A percentile compares a stretch with the other conserved stretches of the same genome.
phyloP scores from a whole-genome alignment of 2,329 filamentous ascomycete genomes.

The Sporothrix pallida region DNA sequence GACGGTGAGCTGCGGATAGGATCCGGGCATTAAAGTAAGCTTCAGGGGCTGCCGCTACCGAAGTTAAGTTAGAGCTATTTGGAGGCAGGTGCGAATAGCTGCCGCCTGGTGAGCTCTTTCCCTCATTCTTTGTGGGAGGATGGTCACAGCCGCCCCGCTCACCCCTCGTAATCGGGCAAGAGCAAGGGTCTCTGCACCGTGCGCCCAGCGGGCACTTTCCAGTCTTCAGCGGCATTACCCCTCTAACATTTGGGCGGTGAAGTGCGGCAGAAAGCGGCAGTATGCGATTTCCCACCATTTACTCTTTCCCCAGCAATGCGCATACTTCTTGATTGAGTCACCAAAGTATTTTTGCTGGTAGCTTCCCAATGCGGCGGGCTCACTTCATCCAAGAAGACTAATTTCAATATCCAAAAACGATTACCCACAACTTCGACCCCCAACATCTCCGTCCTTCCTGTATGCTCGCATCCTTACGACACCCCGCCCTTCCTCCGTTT shows the following conservation, averaged over 20 bases:
- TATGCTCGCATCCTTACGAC: constrained; percentile 30
- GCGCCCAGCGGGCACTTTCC: neutral
- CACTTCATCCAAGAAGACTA: neutral
- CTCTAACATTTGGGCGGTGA: constrained; percentile 36
- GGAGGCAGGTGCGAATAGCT: neutral
- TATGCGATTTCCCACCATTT: neutral
- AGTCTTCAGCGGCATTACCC: constrained; percentile 14
- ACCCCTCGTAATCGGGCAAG: neutral
- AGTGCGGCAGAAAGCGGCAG: constrained; percentile 30
- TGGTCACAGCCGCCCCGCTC: neutral
- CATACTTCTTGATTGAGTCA: constrained; percentile 25
- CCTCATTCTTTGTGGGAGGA: neutral
- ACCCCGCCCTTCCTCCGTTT: constrained; percentile 31
- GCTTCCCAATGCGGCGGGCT: constrained; percentile 28
- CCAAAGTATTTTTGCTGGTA: neutral
- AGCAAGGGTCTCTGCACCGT: constrained; percentile 9
- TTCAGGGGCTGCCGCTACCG: neutral
- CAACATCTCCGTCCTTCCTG: neutral
- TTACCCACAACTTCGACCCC: too few species aligned
- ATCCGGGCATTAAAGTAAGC: neutral
- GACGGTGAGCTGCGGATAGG: neutral
- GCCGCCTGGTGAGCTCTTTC: constrained; percentile 11
- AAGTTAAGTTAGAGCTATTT: neutral
- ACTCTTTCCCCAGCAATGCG: constrained; percentile 4
- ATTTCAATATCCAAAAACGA: neutral